These are phyloP conservation scores for Davidsoniella neocaledoniae DNA, from an alignment of 2,329 filamentous ascomycete species.

Conservation along the genomic window DNA sequence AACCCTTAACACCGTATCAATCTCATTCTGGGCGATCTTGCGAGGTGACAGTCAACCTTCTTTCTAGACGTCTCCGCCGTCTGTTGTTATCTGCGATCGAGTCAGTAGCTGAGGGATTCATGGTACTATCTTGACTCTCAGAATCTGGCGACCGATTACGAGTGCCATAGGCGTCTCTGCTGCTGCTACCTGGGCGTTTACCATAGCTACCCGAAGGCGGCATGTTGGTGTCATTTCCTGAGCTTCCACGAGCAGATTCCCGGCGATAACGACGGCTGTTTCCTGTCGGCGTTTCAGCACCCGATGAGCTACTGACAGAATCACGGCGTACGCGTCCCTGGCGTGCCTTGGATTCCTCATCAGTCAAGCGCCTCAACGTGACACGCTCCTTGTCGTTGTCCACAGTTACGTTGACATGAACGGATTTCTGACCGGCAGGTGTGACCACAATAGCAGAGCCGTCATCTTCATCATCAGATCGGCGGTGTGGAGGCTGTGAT, in stretches of 20 bases:
- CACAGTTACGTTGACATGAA: constrained; percentile 43
- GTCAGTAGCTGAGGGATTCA: constrained; percentile 28
- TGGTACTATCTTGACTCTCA: constrained; percentile 29
- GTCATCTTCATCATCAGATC: constrained; percentile 10
- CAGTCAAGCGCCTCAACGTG: constrained; percentile 43
- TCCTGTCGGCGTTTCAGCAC: constrained; percentile 32
- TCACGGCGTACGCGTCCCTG: constrained; percentile 25
- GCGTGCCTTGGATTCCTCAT: constrained; percentile 33
- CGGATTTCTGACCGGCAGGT: constrained; percentile 26
- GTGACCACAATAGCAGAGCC: constrained; percentile 24
- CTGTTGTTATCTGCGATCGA: constrained; percentile 34
- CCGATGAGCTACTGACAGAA: constrained; percentile 41
- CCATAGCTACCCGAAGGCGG: constrained; percentile 5
- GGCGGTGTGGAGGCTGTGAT: constrained; percentile 9
- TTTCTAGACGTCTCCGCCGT: constrained; percentile 35
- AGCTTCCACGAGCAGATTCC: constrained; percentile 21
- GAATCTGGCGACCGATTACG: constrained; percentile 25
- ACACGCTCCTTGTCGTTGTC: constrained; percentile 37
- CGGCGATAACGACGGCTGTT: constrained; percentile 33
- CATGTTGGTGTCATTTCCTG: constrained; percentile 1
- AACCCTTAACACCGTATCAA: not conserved
- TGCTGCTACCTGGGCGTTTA: constrained; percentile 23
- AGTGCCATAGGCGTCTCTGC: constrained; percentile 47
- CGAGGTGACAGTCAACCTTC: constrained; percentile 24
- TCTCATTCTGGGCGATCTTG: constrained; percentile 2